A percentile compares a stretch with the other conserved stretches of the same genome.
Evolutionary conservation across 2,329 filamentous ascomycete species (phyloP).

Genomic region (Volutella citrinella): DNA sequence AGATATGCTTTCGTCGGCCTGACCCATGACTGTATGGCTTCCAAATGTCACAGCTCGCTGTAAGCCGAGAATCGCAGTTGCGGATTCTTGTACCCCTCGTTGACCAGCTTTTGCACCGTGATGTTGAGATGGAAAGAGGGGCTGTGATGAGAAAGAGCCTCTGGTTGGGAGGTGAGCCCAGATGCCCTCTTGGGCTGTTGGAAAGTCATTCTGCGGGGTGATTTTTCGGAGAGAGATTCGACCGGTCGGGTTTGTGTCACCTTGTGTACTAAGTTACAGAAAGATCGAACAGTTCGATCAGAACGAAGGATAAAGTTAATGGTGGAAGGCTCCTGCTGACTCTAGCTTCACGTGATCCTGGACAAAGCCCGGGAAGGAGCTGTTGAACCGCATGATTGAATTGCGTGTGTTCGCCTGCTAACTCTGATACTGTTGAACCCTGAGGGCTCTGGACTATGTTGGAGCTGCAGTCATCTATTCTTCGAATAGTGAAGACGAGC

Average conservation of each 20-base stretch:
- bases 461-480: too few species aligned
- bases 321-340: too few species aligned
- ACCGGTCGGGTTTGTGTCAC: conserved; percentile 28
- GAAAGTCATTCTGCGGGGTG: conserved; percentile 33
- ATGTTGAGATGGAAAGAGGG: conserved; percentile 29
- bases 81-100: conserved; percentile 23
- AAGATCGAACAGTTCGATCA: too few species aligned
- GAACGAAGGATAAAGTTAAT: too few species aligned
- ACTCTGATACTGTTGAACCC: too few species aligned
- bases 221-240: conserved; percentile 34
- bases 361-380: too few species aligned
- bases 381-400: too few species aligned
- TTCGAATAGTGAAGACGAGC: too few species aligned
- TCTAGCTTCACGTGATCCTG: too few species aligned
- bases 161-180: conserved; percentile 27
- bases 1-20: conserved; percentile 19
- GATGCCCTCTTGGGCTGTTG: conserved; percentile 27
- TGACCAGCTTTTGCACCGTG: conserved; percentile 33
- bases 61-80: conserved; percentile 29
- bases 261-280: conserved; percentile 33
- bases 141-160: conserved; percentile 24
- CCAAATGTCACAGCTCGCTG: conserved; percentile 33
- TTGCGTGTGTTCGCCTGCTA: too few species aligned
- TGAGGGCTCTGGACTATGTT: too few species aligned
- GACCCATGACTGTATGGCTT: conserved; percentile 33